Percentiles rank a stretch among this genome's conserved stretches.
phyloP scores from a whole-genome alignment of 768 basidiomycete genomes.

The Kwoniella dejecticola region DNA sequence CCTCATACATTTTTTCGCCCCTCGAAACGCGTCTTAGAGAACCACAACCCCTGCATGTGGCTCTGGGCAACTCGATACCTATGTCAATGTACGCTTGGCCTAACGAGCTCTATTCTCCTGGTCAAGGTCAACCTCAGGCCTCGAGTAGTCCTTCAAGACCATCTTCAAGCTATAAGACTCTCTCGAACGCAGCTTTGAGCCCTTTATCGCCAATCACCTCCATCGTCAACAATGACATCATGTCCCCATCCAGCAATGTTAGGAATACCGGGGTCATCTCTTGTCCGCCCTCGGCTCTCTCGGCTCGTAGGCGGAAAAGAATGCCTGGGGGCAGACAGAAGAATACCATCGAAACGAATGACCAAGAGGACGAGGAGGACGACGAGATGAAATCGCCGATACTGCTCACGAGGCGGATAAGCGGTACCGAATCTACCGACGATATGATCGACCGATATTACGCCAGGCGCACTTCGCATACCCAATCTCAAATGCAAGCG shows the following conservation, averaged over 20 bases:
- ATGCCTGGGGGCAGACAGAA: too few relatives aligned
- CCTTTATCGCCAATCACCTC: too few relatives aligned
- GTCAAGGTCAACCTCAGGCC: too few relatives aligned
- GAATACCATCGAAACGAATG: not conserved
- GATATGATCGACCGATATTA: conserved; percentile 12
- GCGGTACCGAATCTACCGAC: not conserved
- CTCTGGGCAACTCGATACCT: conserved; percentile 48
- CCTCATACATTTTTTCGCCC: conserved; percentile 48
- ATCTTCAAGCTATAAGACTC: too few relatives aligned
- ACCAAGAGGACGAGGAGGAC: not conserved
- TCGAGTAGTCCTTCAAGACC: too few relatives aligned
- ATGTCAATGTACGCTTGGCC: conserved; percentile 53
- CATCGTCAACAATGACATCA: too few relatives aligned
- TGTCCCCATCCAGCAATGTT: too few relatives aligned
- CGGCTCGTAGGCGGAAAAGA: too few relatives aligned
- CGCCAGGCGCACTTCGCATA: conserved; percentile 1
- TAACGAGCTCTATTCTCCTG: not conserved
- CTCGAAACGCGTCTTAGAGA: conserved; percentile 49
- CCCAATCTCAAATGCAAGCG: too few relatives aligned
- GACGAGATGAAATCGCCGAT: conserved; percentile 6
- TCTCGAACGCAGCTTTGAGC: too few relatives aligned
- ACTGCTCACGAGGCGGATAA: conserved; percentile 6
- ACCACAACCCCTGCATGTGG: conserved; percentile 28
- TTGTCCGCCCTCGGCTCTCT: too few relatives aligned
- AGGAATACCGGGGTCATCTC: too few relatives aligned